These are phyloP conservation scores for Cladosporium sphaerospermum DNA, from an alignment of 2,329 filamentous ascomycete genomes.

Conservation along the genomic window DNA sequence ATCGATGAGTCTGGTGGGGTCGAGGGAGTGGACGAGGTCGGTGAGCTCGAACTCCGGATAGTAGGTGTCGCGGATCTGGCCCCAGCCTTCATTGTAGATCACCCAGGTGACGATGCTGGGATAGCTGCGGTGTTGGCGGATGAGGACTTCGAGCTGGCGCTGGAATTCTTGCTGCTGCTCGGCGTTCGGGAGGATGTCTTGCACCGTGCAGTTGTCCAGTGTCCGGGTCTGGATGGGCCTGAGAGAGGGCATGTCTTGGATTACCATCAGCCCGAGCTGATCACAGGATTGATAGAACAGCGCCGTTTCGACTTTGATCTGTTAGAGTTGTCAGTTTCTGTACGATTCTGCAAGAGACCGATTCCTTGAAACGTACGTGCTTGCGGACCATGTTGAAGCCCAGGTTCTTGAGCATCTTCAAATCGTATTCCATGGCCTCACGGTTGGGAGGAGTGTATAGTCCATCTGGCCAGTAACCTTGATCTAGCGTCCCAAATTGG, in stretches of 20 bases:
- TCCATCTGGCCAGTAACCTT: slow-evolving; percentile 65
- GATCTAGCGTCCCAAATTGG: slow-evolving; percentile 60
- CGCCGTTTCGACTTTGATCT: slow-evolving; percentile 60
- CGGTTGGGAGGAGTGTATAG: slow-evolving; percentile 56
- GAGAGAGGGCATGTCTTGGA: slow-evolving; percentile 65
- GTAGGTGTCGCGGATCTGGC: slow-evolving; percentile 48
- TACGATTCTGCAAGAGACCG: too few species aligned
- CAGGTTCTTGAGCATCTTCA: slow-evolving; percentile 54
- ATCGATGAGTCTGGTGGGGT: slow-evolving; percentile 60
- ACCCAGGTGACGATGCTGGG: slow-evolving; percentile 61
- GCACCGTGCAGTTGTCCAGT: slow-evolving; percentile 18
- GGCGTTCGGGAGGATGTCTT: slow-evolving; percentile 30
- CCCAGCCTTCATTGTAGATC: slow-evolving; percentile 70
- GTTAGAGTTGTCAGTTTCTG: too few species aligned
- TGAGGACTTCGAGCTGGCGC: slow-evolving; percentile 55
- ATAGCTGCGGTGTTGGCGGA: slow-evolving; percentile 59
- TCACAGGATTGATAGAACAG: slow-evolving; percentile 63
- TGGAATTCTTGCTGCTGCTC: slow-evolving; percentile 58
- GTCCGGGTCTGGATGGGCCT: slow-evolving; percentile 34
- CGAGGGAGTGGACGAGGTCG: slow-evolving; percentile 48
- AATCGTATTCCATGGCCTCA: slow-evolving; percentile 60
- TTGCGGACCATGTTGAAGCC: slow-evolving; percentile 65
- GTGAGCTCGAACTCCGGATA: slow-evolving; percentile 53
- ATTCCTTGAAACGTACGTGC: slow-evolving; percentile 53
- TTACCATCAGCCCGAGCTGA: slow-evolving; percentile 55